A percentile compares a stretch with the other conserved stretches of the same genome.
phyloP scores from a whole-genome alignment of 2,329 filamentous ascomycete genomes.

The Fusarium sororula region DNA sequence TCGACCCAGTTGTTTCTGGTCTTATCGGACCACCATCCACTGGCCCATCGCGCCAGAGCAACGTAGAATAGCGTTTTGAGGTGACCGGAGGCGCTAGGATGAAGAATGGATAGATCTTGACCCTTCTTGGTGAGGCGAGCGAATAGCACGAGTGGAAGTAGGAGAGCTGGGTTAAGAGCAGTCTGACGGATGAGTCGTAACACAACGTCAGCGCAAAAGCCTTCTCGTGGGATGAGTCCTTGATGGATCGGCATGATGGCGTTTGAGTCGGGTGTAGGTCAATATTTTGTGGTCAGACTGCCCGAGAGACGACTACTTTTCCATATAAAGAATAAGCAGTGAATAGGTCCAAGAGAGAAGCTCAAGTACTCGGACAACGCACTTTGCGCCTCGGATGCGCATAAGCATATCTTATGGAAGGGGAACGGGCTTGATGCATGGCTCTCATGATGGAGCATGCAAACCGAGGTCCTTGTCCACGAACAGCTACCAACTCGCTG shows the following conservation, averaged over 20 bases:
- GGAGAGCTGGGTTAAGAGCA: conserved; percentile 69
- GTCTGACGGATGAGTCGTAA: conserved; percentile 66
- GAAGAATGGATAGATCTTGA: conserved; percentile 60
- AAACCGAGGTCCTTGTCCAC: conserved; percentile 23
- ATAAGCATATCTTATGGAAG: background rate
- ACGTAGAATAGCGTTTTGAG: conserved; percentile 52
- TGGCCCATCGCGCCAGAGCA: conserved; percentile 41
- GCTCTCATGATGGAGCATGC: conserved; percentile 1
- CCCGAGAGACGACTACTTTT: background rate
- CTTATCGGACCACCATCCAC: conserved; percentile 46
- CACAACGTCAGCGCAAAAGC: conserved; percentile 69
- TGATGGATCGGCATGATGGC: conserved; percentile 55
- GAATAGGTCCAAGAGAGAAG: background rate
- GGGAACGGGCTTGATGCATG: background rate
- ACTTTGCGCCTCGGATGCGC: background rate
- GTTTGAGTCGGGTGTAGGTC: background rate
- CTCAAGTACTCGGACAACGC: background rate
- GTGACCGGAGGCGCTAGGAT: conserved; percentile 60
- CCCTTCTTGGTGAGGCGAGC: conserved; percentile 72
- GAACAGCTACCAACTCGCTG: conserved; percentile 27
- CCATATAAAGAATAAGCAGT: background rate
- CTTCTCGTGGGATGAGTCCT: conserved; percentile 64
- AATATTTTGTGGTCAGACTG: background rate
- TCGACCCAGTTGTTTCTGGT: conserved; percentile 49
- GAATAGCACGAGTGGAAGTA: conserved; percentile 70